Conservation (phyloP, 1,284 basidiomycete genomes). For the Porogramme epimiltina region DNA sequence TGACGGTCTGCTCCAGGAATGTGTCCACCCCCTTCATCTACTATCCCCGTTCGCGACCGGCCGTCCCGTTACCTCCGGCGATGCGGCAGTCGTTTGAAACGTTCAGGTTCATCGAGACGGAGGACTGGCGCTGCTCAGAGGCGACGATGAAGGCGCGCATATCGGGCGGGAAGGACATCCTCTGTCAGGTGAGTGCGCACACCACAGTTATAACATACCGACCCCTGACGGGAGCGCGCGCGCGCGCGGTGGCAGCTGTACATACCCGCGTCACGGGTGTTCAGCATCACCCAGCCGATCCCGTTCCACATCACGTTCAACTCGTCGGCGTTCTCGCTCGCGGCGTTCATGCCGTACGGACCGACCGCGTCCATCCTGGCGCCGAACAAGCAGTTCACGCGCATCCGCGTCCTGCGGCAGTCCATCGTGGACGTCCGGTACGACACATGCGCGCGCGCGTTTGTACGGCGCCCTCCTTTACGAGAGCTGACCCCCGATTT, state of each 20-base stretch:
- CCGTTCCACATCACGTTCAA: constrained; percentile 66
- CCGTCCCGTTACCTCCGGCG: constrained; percentile 51
- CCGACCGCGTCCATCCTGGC: constrained; percentile 43
- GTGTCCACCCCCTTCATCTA: constrained; percentile 67
- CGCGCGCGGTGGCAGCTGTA: constrained; percentile 48
- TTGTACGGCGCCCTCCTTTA: neutral
- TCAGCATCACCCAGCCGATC: constrained; percentile 57
- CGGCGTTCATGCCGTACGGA: constrained; percentile 57
- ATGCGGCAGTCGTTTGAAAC: constrained; percentile 33
- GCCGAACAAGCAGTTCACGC: constrained; percentile 48
- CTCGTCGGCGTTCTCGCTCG: constrained; percentile 56
- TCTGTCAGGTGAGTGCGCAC: constrained; percentile 36
- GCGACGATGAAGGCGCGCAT: constrained; percentile 44
- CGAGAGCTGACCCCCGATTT: neutral
- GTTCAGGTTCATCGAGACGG: constrained; percentile 40
- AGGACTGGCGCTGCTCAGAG: constrained; percentile 56
- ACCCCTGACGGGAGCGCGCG: neutral
- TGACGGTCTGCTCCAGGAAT: constrained; percentile 31
- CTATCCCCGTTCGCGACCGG: constrained; percentile 63
- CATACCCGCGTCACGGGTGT: constrained; percentile 57
- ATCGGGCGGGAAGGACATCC: constrained; percentile 45
- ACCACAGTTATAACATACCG: neutral
- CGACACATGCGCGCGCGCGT: constrained; percentile 17
- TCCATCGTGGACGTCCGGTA: constrained; percentile 67
- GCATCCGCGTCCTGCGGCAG: constrained; percentile 65